Evolutionary conservation across 2,329 filamentous ascomycete genomes (phyloP).

Genomic region (Cadophora luteo-olivacea): DNA sequence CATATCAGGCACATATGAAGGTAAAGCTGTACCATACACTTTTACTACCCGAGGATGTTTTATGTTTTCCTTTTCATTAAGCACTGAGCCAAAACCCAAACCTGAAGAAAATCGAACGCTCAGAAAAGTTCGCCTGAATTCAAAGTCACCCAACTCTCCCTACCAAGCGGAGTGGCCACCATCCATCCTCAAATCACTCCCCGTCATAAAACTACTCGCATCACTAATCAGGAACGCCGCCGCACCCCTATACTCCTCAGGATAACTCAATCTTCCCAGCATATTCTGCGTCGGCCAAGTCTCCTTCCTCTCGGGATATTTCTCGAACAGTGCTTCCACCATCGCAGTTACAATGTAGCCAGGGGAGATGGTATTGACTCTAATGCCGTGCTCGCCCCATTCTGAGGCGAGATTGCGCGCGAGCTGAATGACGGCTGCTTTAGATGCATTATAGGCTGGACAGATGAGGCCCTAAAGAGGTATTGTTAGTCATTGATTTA

Average conservation of each 20-base stretch:
- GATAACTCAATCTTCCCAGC: constrained; percentile 72
- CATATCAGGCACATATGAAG: no score
- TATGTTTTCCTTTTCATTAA: no score
- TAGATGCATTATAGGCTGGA: constrained; percentile 76
- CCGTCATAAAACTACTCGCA: constrained; percentile 73
- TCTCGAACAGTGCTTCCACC: constrained; percentile 80
- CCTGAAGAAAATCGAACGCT: no score
- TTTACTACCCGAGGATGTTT: no score
- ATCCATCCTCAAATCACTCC: constrained; percentile 41
- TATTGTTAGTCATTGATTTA: constrained; percentile 28
- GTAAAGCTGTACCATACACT: no score
- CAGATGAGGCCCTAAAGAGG: constrained; percentile 59
- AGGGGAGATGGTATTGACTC: constrained; percentile 82
- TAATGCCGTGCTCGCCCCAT: constrained; percentile 72
- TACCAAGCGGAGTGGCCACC: constrained; percentile 57
- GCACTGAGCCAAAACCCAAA: no score
- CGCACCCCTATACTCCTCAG: constrained; percentile 74
- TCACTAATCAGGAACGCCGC: constrained; percentile 72
- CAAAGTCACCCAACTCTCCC: not conserved
- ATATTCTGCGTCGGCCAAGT: constrained; percentile 88
- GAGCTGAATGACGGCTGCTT: constrained; percentile 76
- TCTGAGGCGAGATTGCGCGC: constrained; percentile 74
- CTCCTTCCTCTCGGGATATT: constrained; percentile 70
- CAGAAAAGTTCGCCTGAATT: no score
- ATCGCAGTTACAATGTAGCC: constrained; percentile 85